These are phyloP conservation scores for Plantago rigida DNA, from an alignment of 305 asterid genomes.

Conservation along the genomic window DNA sequence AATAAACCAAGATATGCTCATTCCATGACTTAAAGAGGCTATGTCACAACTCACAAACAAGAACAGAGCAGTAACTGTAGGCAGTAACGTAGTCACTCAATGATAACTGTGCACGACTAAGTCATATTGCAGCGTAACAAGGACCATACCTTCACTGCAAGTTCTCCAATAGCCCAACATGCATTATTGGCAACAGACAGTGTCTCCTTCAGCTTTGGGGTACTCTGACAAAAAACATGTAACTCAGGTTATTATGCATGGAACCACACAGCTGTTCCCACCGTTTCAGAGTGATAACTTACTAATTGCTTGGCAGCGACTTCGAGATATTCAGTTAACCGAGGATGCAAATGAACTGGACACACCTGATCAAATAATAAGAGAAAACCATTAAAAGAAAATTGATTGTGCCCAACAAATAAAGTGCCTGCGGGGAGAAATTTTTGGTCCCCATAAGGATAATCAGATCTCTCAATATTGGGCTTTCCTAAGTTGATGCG, in stretches of 20 bases:
- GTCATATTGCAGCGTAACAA: slow-evolving; percentile 8
- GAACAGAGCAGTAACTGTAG: too few species aligned
- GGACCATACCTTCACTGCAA: slow-evolving; percentile 73
- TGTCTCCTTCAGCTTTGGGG: slow-evolving; percentile 75
- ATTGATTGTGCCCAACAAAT: slow-evolving; percentile 7
- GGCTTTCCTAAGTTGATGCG: slow-evolving; percentile 10
- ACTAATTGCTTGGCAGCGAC: slow-evolving; percentile 90
- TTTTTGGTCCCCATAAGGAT: slow-evolving; percentile 1
- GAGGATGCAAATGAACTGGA: slow-evolving; percentile 78
- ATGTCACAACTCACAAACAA: too few species aligned
- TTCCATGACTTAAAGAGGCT: too few species aligned
- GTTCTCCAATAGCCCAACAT: slow-evolving; percentile 98
- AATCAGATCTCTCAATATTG: slow-evolving; percentile 6
- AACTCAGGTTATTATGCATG: slow-evolving; percentile 17
- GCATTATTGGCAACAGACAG: slow-evolving; percentile 96
- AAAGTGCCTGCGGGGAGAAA: slow-evolving; percentile 11
- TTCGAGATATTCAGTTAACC: slow-evolving; percentile 76
- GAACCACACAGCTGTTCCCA: slow-evolving; percentile 14
- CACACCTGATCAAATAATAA: slow-evolving; percentile 58
- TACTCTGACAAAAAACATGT: slow-evolving; percentile 40
- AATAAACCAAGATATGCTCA: too few species aligned
- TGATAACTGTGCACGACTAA: background rate
- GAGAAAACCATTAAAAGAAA: slow-evolving; percentile 15
- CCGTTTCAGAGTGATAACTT: slow-evolving; percentile 27
- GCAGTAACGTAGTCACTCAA: too few species aligned